Conservation (phyloP, 1,139 yeast genomes). For the Yamadazyma sp. region DNA sequence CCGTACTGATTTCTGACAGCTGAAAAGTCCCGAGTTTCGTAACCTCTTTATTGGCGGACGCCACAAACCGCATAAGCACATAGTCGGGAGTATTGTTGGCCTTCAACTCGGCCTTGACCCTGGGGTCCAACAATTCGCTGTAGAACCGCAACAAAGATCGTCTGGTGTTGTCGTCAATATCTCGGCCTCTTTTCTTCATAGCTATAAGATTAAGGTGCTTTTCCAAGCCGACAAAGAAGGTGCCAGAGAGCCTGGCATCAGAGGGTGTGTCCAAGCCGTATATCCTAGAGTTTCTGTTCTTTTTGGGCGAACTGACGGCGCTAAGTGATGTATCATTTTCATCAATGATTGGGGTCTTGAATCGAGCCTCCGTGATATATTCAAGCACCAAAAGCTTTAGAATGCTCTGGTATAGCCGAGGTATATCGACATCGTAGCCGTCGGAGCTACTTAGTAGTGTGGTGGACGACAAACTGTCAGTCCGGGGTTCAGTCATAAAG, state of each 20-base stretch:
- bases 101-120: slow-evolving; percentile 35
- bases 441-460: slow-evolving; percentile 21
- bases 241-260: slow-evolving; percentile 42
- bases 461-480: slow-evolving; percentile 24
- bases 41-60: slow-evolving; percentile 64
- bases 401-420: slow-evolving; percentile 38
- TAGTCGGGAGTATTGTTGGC: slow-evolving; percentile 57
- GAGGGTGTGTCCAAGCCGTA: slow-evolving; percentile 13
- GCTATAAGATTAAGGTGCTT: slow-evolving; percentile 54
- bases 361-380: slow-evolving; percentile 59
- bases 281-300: slow-evolving; percentile 14
- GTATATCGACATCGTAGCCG: slow-evolving; percentile 26
- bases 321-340: slow-evolving; percentile 8
- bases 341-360: slow-evolving; percentile 38
- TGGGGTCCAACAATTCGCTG: slow-evolving; percentile 58
- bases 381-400: slow-evolving; percentile 54
- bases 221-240: slow-evolving; percentile 48
- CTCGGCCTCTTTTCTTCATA: slow-evolving; percentile 43
- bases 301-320: slow-evolving; percentile 10
- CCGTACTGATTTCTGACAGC: slow-evolving; percentile 40
- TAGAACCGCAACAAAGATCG: slow-evolving; percentile 58
- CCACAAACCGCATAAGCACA: slow-evolving; percentile 63
- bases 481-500: slow-evolving; percentile 3
- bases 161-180: slow-evolving; percentile 37
- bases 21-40: slow-evolving; percentile 47